Base-by-base conservation (phyloP, 495 filamentous ascomycete species). In the Xanthoparmelia taractica region DNA sequence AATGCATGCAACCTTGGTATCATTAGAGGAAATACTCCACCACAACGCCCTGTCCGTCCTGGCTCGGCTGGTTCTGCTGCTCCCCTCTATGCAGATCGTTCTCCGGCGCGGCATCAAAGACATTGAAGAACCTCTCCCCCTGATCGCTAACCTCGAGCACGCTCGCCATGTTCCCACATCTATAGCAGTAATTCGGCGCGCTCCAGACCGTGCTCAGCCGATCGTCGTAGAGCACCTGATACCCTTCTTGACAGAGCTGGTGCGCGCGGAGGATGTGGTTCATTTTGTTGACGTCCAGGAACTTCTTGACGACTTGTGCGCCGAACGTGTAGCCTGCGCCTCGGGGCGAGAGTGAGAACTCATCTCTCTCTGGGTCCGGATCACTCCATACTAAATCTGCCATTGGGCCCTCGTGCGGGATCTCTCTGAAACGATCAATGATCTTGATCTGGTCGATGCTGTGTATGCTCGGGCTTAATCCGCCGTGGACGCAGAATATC, bases 371-470 rank as follows among this genome's bases (percentile, higher is more conserved):
- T 2, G 90, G 86, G 69, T 98, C 94, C 2, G 94, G 94, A 71
- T 98, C 94, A 2, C 90, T 95, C 94, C 94, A 98, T 23, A 98
- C 94, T 8, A 98, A 76, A 72, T 98, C 94, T n/a, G 94, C 94
- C 94, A 98, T 98, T 7, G 94, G 94, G 0, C 94, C 94, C 74
- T 98, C 94, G 74, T 98, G 94, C 1, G 94, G 94, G 57, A 98
- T 98, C 71, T 98, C 94, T 48, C 94, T 85, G 77, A 96, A 98
- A 10, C 94, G 90, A 77, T 98, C 94, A 71, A 98, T 97, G 71
- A 97, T 92, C 74, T 98, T 98, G 77, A 98, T 97, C 74, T 98
- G 94, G 71, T 98, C 94, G 71, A 98, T 96, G 23, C 90, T 96
- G 73, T 98, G 94, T 67, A 98, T 97, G 7, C 90, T 95, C 0